phyloP scores from a whole-genome alignment of 1,139 yeast genomes.

The Taphrina deformans region DNA sequence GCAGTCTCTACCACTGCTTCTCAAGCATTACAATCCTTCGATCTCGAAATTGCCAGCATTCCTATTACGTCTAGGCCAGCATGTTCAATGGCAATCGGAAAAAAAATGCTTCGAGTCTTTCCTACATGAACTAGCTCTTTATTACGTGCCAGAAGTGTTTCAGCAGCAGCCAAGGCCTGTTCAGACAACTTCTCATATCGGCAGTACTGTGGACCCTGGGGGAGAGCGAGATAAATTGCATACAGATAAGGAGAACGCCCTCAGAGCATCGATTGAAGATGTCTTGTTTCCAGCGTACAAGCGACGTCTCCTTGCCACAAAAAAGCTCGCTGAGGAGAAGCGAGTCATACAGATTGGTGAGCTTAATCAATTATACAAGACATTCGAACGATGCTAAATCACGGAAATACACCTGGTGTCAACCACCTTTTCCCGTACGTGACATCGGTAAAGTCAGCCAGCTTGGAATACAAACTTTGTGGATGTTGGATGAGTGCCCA shows the following conservation, averaged over 20 bases:
- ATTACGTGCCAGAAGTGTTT: conserved; percentile 68
- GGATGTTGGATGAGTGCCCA: too few relatives aligned
- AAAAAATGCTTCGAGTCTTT: conserved; percentile 65
- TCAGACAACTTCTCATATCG: background rate
- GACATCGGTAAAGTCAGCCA: too few relatives aligned
- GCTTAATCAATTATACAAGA: conserved; percentile 83
- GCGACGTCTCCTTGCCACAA: conserved; percentile 65
- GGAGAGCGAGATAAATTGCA: background rate
- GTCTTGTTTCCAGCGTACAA: conserved; percentile 67
- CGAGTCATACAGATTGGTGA: conserved; percentile 78
- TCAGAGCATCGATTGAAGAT: conserved; percentile 53
- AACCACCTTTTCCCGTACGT: too few relatives aligned
- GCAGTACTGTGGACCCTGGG: background rate
- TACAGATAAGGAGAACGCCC: conserved; percentile 39
- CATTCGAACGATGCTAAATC: conserved; percentile 80
- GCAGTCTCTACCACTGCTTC: conserved; percentile 62
- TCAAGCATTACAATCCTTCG: conserved; percentile 64
- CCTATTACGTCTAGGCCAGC: conserved; percentile 59
- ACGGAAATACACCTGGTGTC: too few relatives aligned
- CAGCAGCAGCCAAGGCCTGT: background rate
- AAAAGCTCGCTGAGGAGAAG: conserved; percentile 50
- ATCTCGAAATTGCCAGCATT: conserved; percentile 66
- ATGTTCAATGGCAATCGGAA: conserved; percentile 67
- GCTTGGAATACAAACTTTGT: too few relatives aligned
- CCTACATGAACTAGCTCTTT: conserved; percentile 64